A percentile compares a stretch with the other conserved stretches of the same genome.
phyloP scores from a whole-genome alignment of 306 rosid genomes.

The Mucuna pruriens region DNA sequence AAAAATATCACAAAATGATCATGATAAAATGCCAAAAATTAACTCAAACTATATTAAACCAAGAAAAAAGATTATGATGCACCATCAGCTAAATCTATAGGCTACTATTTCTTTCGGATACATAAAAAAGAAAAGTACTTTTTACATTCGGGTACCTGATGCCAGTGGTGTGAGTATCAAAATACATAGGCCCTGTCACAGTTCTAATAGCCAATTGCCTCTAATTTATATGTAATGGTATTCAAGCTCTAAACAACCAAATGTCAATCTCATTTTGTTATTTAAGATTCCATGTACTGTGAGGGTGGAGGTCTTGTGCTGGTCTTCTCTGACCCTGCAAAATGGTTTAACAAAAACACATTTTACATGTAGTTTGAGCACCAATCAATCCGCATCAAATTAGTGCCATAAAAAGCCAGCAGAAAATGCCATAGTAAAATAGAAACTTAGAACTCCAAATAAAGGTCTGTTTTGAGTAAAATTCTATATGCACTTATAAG shows the following conservation, averaged over 20 bases:
- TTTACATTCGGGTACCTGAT: slow-evolving; percentile 46
- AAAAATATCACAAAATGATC: neutral
- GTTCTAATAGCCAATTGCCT: slow-evolving; percentile 44
- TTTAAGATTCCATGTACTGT: slow-evolving; percentile 83
- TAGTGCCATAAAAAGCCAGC: neutral
- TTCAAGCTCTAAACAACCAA: slow-evolving; percentile 16
- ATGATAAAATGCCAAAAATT: neutral
- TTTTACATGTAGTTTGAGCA: slow-evolving; percentile 2
- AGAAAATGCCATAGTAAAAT: slow-evolving; percentile 8
- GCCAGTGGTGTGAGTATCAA: slow-evolving; percentile 21
- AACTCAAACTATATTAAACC: neutral
- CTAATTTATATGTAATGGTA: slow-evolving; percentile 29
- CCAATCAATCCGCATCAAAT: slow-evolving; percentile 4
- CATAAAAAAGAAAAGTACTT: slow-evolving; percentile 12
- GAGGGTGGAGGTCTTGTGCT: slow-evolving; percentile 76
- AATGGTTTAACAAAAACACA: slow-evolving; percentile 27
- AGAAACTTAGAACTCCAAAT: slow-evolving; percentile 3
- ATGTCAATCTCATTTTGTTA: neutral
- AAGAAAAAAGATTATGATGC: slow-evolving; percentile 10
- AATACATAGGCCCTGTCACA: slow-evolving; percentile 26
- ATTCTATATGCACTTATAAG: too few species aligned
- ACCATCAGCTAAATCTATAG: slow-evolving; percentile 31
- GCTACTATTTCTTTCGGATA: neutral
- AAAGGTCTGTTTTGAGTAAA: too few species aligned
- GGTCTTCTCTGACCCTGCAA: slow-evolving; percentile 80